Evolutionary conservation across 2,329 filamentous ascomycete genomes (phyloP), one percentile per base, ranked within the genome.

Genomic region (Xylaria sp.): DNA sequence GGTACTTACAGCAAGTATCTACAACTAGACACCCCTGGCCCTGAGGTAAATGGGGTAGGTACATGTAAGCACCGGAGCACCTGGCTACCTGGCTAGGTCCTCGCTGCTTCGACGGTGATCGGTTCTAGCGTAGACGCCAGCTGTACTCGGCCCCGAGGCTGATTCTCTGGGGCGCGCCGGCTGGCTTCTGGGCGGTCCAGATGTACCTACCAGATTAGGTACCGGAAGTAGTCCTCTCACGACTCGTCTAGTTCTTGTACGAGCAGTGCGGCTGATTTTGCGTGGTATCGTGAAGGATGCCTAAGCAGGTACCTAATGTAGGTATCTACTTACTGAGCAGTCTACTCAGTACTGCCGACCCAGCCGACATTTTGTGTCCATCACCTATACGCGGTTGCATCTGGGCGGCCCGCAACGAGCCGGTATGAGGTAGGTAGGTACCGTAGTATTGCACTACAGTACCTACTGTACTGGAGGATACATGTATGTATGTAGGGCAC

Each of bases 231-330:
- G 9, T 15, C n/a, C n/a, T 14, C 21, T 57, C 54, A 19, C 47
- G 53, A 54, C 42, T 46, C 49, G 35, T 28, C 5, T 31, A 35
- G n/a, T 51, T 51, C 31, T 56, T 12, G 43, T 25, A 25, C 38
- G 43, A 35, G 60, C 57, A 61, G 57, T 64, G 61, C 61, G 61
- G 57, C 61, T 63, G 61, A 63, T 51, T 28, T 37, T 17, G 42
- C 19, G 47, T 14, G 38, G 43, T n/a, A 42, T 11, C 15, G 9
- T 11, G 2, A 4, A 21, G 23, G 31, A 28, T 43, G 15, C 28
- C 28, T 9, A n/a, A n/a, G n/a, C n/a, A n/a, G n/a, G 28, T 31
- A 31, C 28, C 28, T 31, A n/a, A n/a, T n/a, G n/a, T n/a, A 31
- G 28, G 28, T 31, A 31, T 5, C 28, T 31, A 31, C 28, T 5